These are phyloP conservation scores for Saraca asoca DNA, from an alignment of 331 rosid genomes.

Conservation along the genomic window DNA sequence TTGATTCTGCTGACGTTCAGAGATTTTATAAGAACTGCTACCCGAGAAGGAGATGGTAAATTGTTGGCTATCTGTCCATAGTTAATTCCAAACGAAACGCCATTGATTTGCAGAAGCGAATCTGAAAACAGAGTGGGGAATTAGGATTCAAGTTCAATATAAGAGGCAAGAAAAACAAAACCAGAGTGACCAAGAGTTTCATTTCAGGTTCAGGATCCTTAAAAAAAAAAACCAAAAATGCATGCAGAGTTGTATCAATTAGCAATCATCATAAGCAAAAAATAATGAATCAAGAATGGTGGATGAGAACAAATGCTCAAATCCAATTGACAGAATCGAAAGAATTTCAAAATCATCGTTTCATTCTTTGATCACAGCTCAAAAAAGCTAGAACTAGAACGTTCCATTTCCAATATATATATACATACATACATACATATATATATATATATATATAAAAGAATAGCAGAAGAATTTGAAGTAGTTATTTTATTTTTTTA, in stretches of 20 bases:
- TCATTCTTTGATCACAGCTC: not conserved
- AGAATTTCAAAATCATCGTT: too few species aligned
- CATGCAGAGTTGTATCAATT: not conserved
- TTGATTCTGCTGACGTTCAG: conserved; percentile 72
- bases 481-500: not conserved
- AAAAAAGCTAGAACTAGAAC: too few species aligned
- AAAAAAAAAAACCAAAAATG: not conserved
- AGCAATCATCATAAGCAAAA: not conserved
- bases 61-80: conserved; percentile 90
- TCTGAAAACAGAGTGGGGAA: conserved; percentile 50
- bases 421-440: too few species aligned
- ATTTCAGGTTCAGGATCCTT: not conserved
- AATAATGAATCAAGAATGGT: not conserved
- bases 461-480: not conserved
- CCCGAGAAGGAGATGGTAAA: conserved; percentile 75
- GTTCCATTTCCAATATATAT: conserved; percentile 4
- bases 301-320: conserved; percentile 21
- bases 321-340: not conserved
- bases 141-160: not conserved
- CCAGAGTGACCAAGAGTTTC: not conserved
- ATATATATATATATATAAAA: too few species aligned
- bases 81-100: conserved; percentile 75
- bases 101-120: conserved; percentile 36
- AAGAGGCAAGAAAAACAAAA: not conserved
- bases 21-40: conserved; percentile 61